Evolutionary conservation across 371 early-diverging fungal species (phyloP), one percentile per base, ranked within the genome.

Genomic region (Mucor circinelloides): DNA sequence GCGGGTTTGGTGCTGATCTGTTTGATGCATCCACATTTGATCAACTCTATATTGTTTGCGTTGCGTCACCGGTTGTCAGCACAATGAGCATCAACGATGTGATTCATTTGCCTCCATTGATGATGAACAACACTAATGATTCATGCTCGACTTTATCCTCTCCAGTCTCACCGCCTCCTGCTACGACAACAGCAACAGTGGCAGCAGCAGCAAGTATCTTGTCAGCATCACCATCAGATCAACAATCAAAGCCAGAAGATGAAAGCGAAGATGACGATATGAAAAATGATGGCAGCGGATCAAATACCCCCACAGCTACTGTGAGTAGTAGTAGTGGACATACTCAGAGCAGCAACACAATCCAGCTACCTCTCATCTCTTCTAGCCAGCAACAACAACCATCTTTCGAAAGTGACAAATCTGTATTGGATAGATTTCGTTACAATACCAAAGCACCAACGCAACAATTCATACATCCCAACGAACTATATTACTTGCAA

Each of bases 1-100:
- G 73, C 30, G 73, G 69, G 1, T 62, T 72, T 25, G 72, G 72
- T 6, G 72, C 68, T 2, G 72, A 72, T 44, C 46, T 72, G 8
- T 61, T 72, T 32, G 46, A 72, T 10, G 21, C 42, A 3, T 13
- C 17, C 0, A 64, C 32, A 17, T 25, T 68, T 3, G 46, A 58
- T 7, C 57, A 61, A 8, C 27, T 72, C 4, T 72, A 72, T 30
- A 65, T 72, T 54, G 72, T 72, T 6, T 72, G 72, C 42, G 17
- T 68, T 6, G 12, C 61, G 6, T 40, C 68, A 19, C 64, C 64
- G 3, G 8, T 27, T n/a, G 40, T 30, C 10, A 42, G 25, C 6
- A 17, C 30, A n/a, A 28, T 30, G n/a, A 30, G 27, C 6, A 38
- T 50, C 34, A 32, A 15, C 9, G 32, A 34, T 31, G 36, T 57